Base-by-base conservation (phyloP, 2,329 filamentous ascomycete genomes). In the Arthroderma uncinatum region DNA sequence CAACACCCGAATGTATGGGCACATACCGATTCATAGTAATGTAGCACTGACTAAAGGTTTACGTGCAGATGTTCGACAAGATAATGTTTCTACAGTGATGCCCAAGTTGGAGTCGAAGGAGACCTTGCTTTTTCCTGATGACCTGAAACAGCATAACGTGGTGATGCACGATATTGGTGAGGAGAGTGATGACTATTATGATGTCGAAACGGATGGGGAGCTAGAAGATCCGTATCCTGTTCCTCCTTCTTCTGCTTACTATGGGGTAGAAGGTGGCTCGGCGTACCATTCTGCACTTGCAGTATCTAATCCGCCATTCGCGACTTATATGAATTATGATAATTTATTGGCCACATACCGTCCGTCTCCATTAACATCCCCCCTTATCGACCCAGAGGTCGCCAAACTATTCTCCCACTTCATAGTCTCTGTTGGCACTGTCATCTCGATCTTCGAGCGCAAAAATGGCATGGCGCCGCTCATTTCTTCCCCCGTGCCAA, bases 371-470 rank as follows among this genome's bases (percentile, higher is more conserved):
- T 73, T 78, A 21, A 82, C 81, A 33, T 85, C 85, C 39, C 91
- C 93, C 33, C 74, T 96, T 28, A 87, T 84, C 63, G 89, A 96
- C 62, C 80, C 83, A 2, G 84, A 86, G 61, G 92, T 89, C 9
- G 85, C 89, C 12, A 81, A 85, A 30, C 84, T 95, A 5, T 97
- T 97, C 69, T 86, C 86, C 69, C 90, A 97, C 71, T 97, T 96
- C 69, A 83, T 97, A 50, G 86, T 89, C 63, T 86, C 93, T 5
- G 95, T 90, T 1, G 91, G 86, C 0, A 88, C 90, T 0, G 87
- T 82, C 62, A 82, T 97, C 67, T 95, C 91, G 1, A 79, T 95
- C 28, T 95, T 89, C 67, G 91, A 97, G 71, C 80, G 92, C 55
- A 84, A 91, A 68, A 84, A 87, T 1, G 80, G 84, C 57, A 88